Conservation (phyloP, 495 filamentous ascomycete species). For the Penicillium odoratum region DNA sequence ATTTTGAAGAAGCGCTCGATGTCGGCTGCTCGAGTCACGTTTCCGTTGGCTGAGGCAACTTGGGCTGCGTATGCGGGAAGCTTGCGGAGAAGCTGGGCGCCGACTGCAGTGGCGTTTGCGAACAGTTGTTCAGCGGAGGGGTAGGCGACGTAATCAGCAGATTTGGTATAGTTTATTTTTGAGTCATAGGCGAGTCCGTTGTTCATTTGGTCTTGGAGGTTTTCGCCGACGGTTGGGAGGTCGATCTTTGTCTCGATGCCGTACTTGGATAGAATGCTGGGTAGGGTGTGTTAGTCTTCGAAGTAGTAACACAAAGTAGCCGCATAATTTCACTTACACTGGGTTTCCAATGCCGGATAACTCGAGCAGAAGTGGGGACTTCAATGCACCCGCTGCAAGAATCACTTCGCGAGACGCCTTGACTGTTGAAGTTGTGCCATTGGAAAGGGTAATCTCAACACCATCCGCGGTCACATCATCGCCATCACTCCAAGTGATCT, state of each 20-base stretch:
- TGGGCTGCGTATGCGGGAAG: conserved; percentile 23
- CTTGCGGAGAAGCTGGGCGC: conserved; percentile 16
- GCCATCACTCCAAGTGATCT: conserved; percentile 23
- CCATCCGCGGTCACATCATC: conserved; percentile 16
- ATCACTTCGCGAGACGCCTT: conserved; percentile 25
- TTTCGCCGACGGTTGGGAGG: conserved; percentile 24
- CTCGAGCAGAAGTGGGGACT: conserved; percentile 21
- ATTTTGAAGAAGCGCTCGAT: conserved; percentile 25
- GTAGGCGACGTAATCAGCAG: conserved; percentile 21
- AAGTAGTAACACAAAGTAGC: too few species aligned
- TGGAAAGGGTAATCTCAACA: conserved; percentile 22
- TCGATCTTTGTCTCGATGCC: conserved; percentile 20
- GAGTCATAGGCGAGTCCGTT: conserved; percentile 20
- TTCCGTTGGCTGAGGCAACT: conserved; percentile 21
- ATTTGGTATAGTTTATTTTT: conserved; percentile 12
- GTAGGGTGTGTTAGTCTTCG: neutral
- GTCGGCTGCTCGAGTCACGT: conserved; percentile 17
- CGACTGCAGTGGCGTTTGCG: conserved; percentile 18
- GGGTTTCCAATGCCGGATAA: conserved; percentile 21
- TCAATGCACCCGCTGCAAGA: conserved; percentile 21
- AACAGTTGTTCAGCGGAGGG: conserved; percentile 21
- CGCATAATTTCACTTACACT: conserved; percentile 11
- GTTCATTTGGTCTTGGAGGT: conserved; percentile 29
- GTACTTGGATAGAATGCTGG: conserved; percentile 22
- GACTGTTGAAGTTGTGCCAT: conserved; percentile 18